Evolutionary conservation across 2,329 filamentous ascomycete species (phyloP), one percentile per base, ranked within the genome.

Genomic region (Penicillium griseofulvum): DNA sequence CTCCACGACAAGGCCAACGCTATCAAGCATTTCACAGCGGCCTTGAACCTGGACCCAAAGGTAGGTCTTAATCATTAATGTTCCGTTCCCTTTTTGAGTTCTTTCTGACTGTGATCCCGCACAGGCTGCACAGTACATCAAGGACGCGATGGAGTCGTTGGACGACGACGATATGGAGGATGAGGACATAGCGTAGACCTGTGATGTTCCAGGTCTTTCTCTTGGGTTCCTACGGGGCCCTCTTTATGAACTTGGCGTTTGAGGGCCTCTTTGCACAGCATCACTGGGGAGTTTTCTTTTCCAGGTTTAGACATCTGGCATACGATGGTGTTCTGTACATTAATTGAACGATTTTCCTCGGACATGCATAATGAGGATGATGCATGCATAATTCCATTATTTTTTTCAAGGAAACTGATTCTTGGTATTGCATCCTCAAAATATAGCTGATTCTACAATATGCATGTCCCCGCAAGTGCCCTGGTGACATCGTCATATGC

Each of bases 1-100:
- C 63, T 85, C 54, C 73, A 79, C 29, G 79, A 85, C 56, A 82
- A 82, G 65, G 86, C 86, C 58, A 82, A 86, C 65, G 92, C 94
- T n/a, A 89, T 99, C 56, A 87, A 88, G 56, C 91, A 97, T 73
- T 96, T 96, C 71, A 99, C 94, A 7, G 93, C 92, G 72, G 94
- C 94, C 17, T 79, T 97, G 68, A 96, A 96, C 74, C 78, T 99
- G 68, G 94, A 99, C 79, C 94, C 93, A 29, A 97, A 97, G 87
- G 93, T 95, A 80, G 70, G 81, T 45, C 43, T 24, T 22, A 24
- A 1, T 24, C 52, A 37, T 24, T 54, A 43, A 10, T 16, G 28
- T 1, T 2, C 24, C 44, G 64, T 11, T 6, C 56, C 62, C 47
- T 38, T n/a, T 33, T 12, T 17, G 10, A 28, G 34, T 19, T 22